Evolutionary conservation across 768 basidiomycete species (phyloP).

Genomic region (Leccinum ochraceum): DNA sequence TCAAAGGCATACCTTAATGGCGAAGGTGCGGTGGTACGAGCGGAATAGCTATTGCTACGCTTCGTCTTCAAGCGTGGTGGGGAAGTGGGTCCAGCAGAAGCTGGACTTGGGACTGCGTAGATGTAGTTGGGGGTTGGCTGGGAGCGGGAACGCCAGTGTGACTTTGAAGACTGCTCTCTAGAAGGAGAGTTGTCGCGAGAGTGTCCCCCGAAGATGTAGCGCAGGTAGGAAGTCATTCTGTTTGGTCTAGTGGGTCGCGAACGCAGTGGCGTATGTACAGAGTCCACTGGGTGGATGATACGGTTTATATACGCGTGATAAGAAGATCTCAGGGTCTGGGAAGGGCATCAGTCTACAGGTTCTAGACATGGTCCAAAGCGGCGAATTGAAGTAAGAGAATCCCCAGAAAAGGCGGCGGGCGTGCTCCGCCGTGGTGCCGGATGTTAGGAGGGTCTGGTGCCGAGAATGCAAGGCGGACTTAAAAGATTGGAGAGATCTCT

Average conservation of each 20-base stretch:
- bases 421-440: conserved; percentile 14
- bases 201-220: conserved; percentile 45
- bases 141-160: conserved; percentile 46
- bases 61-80: conserved; percentile 38
- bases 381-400: conserved; percentile 35
- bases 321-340: conserved; percentile 26
- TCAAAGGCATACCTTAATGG: conserved; percentile 45
- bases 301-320: conserved; percentile 30
- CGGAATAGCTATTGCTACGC: conserved; percentile 41
- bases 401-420: conserved; percentile 32
- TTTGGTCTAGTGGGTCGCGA: conserved; percentile 21
- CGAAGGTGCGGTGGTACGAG: conserved; percentile 40
- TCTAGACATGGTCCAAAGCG: conserved; percentile 27
- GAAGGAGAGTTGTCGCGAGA: conserved; percentile 28
- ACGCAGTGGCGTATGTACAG: conserved; percentile 16
- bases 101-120: conserved; percentile 37
- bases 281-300: conserved; percentile 15
- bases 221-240: conserved; percentile 52
- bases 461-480: conserved; percentile 16
- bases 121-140: conserved; percentile 42
- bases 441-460: conserved; percentile 22
- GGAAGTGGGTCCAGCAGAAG: conserved; percentile 35
- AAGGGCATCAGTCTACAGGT: conserved; percentile 12
- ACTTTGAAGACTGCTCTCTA: conserved; percentile 36
- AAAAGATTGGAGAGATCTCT: conserved; percentile 20